phyloP scores from a whole-genome alignment of 2,329 filamentous ascomycete species.

The Aspergillus sp. region DNA sequence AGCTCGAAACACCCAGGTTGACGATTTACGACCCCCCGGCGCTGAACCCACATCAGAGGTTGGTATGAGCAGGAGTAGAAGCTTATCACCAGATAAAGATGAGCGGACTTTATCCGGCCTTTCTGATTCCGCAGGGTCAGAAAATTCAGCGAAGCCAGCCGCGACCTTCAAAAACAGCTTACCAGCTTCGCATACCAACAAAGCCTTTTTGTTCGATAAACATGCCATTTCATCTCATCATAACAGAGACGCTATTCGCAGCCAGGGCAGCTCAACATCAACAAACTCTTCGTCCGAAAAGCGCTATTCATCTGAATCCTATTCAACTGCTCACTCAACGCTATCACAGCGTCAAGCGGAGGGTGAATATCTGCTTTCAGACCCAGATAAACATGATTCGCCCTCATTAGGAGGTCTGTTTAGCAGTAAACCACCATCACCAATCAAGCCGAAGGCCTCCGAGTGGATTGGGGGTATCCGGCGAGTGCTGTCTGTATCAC shows the following conservation, averaged over 20 bases:
- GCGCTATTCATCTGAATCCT: conserved; percentile 49
- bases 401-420: conserved; percentile 26
- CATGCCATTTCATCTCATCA: conserved; percentile 19
- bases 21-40: neutral
- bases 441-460: conserved; percentile 52
- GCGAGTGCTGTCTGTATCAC: conserved; percentile 57
- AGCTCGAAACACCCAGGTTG: conserved; percentile 24
- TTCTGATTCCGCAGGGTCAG: conserved; percentile 50
- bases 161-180: conserved; percentile 20
- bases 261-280: conserved; percentile 26
- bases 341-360: conserved; percentile 53
- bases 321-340: conserved; percentile 51
- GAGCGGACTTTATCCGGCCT: conserved; percentile 58
- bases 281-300: conserved; percentile 31
- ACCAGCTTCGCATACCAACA: conserved; percentile 24
- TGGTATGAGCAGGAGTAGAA: conserved; percentile 25
- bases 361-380: conserved; percentile 52
- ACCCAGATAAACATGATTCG: conserved; percentile 12
- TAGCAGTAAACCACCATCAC: conserved; percentile 24
- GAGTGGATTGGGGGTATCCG: conserved; percentile 69
- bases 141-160: conserved; percentile 25
- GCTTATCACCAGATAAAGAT: conserved; percentile 50
- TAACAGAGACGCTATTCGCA: conserved; percentile 21
- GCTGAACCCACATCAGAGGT: neutral
- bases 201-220: conserved; percentile 27